These are phyloP conservation scores for Daldinia decipiens DNA, from an alignment of 495 filamentous ascomycete species.

Conservation along the genomic window DNA sequence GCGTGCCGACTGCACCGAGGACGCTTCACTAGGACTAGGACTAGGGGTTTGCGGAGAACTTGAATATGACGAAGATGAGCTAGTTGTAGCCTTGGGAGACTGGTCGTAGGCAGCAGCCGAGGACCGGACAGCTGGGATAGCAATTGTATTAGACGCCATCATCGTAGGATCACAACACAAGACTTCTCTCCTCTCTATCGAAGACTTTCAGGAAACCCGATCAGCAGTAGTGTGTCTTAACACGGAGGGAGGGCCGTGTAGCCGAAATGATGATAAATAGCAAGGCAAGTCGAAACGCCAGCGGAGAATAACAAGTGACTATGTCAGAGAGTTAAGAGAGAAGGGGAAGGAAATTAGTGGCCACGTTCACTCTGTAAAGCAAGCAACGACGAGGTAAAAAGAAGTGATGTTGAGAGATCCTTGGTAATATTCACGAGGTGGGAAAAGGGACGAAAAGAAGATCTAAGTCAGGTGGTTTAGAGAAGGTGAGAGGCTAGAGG, in stretches of 20 bases:
- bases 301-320: constrained; percentile 18
- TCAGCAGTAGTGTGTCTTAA: constrained; percentile 25
- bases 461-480: constrained; percentile 37
- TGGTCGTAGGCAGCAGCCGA: constrained; percentile 50
- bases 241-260: constrained; percentile 8
- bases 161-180: constrained; percentile 3
- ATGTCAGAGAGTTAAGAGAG: constrained; percentile 24
- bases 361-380: constrained; percentile 8
- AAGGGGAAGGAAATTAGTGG: constrained; percentile 12
- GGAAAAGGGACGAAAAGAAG: constrained; percentile 32
- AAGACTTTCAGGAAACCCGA: constrained; percentile 9
- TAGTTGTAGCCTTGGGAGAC: constrained; percentile 53
- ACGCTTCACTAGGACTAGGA: constrained; percentile 46
- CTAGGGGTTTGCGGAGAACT: constrained; percentile 61
- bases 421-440: constrained; percentile 37
- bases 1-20: constrained; percentile 50
- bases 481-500: constrained; percentile 10
- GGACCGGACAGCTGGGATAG: constrained; percentile 58
- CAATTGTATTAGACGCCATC: constrained; percentile 63
- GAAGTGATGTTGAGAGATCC: constrained; percentile 35
- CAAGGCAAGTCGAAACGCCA: constrained; percentile 23
- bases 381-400: constrained; percentile 27
- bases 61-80: constrained; percentile 65
- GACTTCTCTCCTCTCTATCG: constrained; percentile 5
- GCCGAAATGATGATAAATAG: constrained; percentile 22